Percentiles rank a stretch among this genome's conserved stretches.
Evolutionary conservation across 208 protist genomes (phyloP).

Genomic region (Vickermania ingenoplastis): DNA sequence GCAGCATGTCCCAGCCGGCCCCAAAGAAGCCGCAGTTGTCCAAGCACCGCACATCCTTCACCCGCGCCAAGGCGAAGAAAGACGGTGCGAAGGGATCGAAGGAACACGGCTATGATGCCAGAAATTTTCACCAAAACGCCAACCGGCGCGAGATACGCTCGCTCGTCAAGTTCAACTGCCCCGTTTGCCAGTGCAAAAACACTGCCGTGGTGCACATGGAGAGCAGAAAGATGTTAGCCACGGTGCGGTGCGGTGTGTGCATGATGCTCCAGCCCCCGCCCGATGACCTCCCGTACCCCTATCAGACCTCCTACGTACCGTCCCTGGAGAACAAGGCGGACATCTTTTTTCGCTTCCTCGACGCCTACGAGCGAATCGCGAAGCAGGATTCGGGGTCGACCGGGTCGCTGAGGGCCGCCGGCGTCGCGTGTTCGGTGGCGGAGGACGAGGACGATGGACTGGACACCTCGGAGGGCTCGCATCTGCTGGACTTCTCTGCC

Average conservation of each 20-base stretch:
- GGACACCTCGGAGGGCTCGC: too few relatives aligned
- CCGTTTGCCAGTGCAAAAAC: conserved; percentile 60
- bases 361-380: conserved; percentile 39
- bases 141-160: conserved; percentile 41
- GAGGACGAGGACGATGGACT: too few relatives aligned
- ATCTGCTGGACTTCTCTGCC: too few relatives aligned
- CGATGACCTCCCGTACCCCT: conserved; percentile 68
- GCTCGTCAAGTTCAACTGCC: conserved; percentile 70
- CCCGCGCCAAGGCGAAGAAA: conserved; percentile 25
- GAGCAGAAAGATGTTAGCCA: conserved; percentile 28
- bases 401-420: too few relatives aligned
- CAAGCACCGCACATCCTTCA: conserved; percentile 13
- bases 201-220: conserved; percentile 56
- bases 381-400: too few relatives aligned
- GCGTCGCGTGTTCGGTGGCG: too few relatives aligned
- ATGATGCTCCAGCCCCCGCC: conserved; percentile 34
- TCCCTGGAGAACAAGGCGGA: conserved; percentile 78
- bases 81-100: conserved; percentile 14
- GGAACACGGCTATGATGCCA: conserved; percentile 26
- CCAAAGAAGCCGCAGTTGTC: conserved; percentile 13
- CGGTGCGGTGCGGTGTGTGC: conserved; percentile 69
- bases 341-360: conserved; percentile 74
- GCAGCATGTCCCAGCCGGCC: neutral
- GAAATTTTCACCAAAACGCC: conserved; percentile 47
- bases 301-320: conserved; percentile 36